phyloP scores from a whole-genome alignment of 441 rosid genomes.

The Adansonia rubrostipa region DNA sequence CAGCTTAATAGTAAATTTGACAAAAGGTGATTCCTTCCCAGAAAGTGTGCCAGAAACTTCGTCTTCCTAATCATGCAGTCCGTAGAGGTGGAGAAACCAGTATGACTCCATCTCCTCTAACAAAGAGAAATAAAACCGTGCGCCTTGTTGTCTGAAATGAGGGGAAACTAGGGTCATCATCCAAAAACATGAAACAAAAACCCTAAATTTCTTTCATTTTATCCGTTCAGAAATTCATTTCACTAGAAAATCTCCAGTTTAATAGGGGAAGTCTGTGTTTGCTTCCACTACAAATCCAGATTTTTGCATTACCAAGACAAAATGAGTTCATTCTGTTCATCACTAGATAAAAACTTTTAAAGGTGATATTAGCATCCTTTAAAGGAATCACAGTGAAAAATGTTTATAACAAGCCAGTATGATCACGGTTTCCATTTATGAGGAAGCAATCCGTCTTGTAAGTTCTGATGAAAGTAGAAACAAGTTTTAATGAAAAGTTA shows the following conservation, averaged over 20 bases:
- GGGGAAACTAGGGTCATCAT: slow-evolving; percentile 7
- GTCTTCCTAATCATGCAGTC: slow-evolving; percentile 57
- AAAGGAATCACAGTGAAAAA: neutral
- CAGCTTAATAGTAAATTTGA: slow-evolving; percentile 4
- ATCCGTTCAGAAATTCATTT: neutral
- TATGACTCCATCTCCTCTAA: slow-evolving; percentile 97
- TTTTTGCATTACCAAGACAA: slow-evolving; percentile 15
- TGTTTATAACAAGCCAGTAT: neutral
- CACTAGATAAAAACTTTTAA: neutral
- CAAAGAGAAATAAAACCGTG: slow-evolving; percentile 82
- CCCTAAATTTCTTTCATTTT: neutral
- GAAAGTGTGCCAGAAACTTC: slow-evolving; percentile 14
- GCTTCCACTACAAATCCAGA: neutral
- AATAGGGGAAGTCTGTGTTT: neutral
- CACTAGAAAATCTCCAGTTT: slow-evolving; percentile 4
- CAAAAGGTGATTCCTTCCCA: slow-evolving; percentile 10
- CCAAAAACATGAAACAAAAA: slow-evolving; percentile 18
- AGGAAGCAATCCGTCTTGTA: neutral
- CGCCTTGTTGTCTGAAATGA: slow-evolving; percentile 83
- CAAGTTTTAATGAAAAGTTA: neutral
- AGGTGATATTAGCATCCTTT: neutral
- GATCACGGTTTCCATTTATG: neutral
- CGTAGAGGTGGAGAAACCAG: slow-evolving; percentile 95
- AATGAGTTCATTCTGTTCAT: neutral
- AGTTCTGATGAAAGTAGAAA: slow-evolving; percentile 6